Conservation (phyloP, 176 grass and related monocot species). For the Panicum miliaceum region DNA sequence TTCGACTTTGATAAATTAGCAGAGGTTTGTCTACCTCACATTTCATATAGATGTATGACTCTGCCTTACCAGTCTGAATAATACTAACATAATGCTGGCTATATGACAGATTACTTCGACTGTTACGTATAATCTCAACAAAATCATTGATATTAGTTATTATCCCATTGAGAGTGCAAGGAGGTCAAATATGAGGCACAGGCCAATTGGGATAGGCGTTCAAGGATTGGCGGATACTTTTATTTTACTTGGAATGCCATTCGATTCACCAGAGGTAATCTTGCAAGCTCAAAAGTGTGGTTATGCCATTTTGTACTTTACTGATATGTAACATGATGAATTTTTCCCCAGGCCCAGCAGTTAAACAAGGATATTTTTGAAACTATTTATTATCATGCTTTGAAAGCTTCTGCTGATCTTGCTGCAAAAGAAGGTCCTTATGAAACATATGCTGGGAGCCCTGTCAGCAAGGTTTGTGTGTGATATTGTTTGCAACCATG, state of each 20-base stretch:
- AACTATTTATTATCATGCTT: conserved; percentile 81
- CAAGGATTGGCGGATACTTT: conserved; percentile 95
- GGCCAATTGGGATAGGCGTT: conserved; percentile 93
- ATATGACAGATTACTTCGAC: conserved; percentile 71
- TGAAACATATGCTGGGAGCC: conserved; percentile 87
- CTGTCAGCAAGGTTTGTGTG: conserved; percentile 79
- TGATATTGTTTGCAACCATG: neutral
- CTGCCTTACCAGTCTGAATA: neutral
- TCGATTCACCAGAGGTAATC: conserved; percentile 86
- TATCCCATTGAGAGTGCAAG: conserved; percentile 89
- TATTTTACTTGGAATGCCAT: conserved; percentile 94
- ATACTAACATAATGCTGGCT: conserved; percentile 38
- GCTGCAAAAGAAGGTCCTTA: conserved; percentile 84
- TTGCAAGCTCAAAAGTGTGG: neutral
- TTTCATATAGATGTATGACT: neutral
- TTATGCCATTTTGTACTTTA: neutral
- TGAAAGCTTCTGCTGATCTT: conserved; percentile 87
- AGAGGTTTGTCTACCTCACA: conserved; percentile 63
- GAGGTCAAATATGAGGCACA: conserved; percentile 83
- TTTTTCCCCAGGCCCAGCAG: conserved; percentile 74
- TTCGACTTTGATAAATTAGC: conserved; percentile 93
- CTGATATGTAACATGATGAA: conserved; percentile 25
- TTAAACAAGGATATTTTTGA: conserved; percentile 96
- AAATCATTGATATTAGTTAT: conserved; percentile 95
- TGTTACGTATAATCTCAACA: conserved; percentile 83